A percentile compares a stretch with the other conserved stretches of the same genome.
Evolutionary conservation across 179 eudicot species (phyloP).

Genomic region (Spinacia oleracea): DNA sequence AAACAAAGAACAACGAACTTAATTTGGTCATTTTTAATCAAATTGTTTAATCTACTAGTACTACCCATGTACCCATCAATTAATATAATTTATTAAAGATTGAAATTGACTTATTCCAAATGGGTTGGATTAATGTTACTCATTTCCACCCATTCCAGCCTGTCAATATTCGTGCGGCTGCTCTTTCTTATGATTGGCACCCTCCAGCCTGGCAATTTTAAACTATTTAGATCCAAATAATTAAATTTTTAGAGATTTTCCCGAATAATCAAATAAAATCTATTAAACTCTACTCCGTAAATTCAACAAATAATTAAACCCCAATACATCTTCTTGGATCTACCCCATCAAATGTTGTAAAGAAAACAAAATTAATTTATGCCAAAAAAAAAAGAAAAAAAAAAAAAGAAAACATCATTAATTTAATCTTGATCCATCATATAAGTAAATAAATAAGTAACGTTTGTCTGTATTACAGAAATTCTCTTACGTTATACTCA

Average conservation of each 20-base stretch:
- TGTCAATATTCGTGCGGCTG: background rate
- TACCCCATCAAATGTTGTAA: background rate
- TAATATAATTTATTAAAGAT: background rate
- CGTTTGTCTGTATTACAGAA: background rate
- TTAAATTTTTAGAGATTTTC: no score
- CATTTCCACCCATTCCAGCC: background rate
- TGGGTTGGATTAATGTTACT: background rate
- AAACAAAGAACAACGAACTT: no score
- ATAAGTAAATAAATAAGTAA: no score
- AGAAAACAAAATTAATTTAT: no score
- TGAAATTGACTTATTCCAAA: background rate
- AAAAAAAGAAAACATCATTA: no score
- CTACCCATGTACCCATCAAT: no score
- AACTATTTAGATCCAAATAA: background rate
- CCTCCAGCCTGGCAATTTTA: background rate
- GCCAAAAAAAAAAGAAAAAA: no score
- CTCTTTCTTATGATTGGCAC: background rate
- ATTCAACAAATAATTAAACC: background rate
- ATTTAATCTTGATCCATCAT: no score
- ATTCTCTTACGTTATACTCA: background rate
- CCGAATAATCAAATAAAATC: no score
- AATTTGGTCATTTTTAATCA: no score
- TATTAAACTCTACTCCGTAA: no score
- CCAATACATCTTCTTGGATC: background rate
- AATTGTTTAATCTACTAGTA: no score